phyloP scores from a whole-genome alignment of 768 basidiomycete species.

The Leccinellum albellum region DNA sequence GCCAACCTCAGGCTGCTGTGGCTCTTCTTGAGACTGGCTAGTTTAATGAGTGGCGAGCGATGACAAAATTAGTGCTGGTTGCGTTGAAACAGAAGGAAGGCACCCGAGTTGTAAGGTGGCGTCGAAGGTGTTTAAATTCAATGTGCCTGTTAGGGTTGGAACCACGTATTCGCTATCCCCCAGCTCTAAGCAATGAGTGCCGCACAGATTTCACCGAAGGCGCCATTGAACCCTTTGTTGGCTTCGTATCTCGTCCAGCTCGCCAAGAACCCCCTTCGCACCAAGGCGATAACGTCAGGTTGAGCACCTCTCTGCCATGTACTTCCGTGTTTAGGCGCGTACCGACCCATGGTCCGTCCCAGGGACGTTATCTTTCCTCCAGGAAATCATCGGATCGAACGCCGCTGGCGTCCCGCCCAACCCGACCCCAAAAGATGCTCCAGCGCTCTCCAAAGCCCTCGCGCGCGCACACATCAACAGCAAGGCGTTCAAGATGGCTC shows the following conservation, averaged over 20 bases:
- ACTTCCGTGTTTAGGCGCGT: not conserved
- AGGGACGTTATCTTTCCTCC: slow-evolving; percentile 61
- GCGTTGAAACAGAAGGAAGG: not conserved
- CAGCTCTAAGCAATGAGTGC: slow-evolving; percentile 35
- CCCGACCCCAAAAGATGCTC: slow-evolving; percentile 49
- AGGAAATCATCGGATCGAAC: slow-evolving; percentile 78
- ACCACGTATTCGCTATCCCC: not conserved
- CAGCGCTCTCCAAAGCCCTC: slow-evolving; percentile 48
- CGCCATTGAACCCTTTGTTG: slow-evolving; percentile 45
- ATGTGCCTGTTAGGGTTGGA: not conserved
- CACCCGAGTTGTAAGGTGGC: too few species aligned
- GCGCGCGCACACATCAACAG: slow-evolving; percentile 56
- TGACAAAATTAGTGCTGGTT: too few species aligned
- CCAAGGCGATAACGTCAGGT: slow-evolving; percentile 78
- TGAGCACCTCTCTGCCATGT: slow-evolving; percentile 12
- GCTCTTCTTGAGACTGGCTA: too few species aligned
- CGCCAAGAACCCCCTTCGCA: slow-evolving; percentile 65
- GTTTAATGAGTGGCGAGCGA: too few species aligned
- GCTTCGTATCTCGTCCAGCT: slow-evolving; percentile 71
- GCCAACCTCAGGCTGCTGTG: too few species aligned
- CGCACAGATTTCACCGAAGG: slow-evolving; percentile 14
- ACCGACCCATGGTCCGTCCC: not conserved
- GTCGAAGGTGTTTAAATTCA: too few species aligned
- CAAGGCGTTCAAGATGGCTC: slow-evolving; percentile 78
- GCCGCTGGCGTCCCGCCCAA: slow-evolving; percentile 57